These are phyloP conservation scores for Phaeodactylum tricornutum DNA, from an alignment of 108 stramenopile genomes.

Conservation along the genomic window DNA sequence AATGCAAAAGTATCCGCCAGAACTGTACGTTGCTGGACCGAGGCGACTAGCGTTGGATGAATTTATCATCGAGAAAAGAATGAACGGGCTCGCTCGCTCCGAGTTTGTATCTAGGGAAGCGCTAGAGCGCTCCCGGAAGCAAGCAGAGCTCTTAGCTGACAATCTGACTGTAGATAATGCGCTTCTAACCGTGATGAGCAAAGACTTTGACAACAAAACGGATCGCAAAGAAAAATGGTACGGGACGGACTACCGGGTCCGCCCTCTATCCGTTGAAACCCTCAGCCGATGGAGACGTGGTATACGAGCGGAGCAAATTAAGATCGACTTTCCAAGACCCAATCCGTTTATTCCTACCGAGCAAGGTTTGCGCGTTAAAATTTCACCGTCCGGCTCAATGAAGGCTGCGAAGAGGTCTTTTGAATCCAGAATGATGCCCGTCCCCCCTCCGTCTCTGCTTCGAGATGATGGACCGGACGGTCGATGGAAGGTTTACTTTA, in stretches of 20 bases:
- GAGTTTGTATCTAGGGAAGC: slow-evolving; percentile 42
- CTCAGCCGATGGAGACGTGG: too few relatives aligned
- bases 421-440: slow-evolving; percentile 58
- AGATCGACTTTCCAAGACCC: slow-evolving; percentile 46
- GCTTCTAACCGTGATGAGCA: slow-evolving; percentile 60
- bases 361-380: slow-evolving; percentile 51
- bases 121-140: slow-evolving; percentile 31
- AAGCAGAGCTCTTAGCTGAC: slow-evolving; percentile 24
- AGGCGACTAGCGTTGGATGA: slow-evolving; percentile 50
- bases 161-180: slow-evolving; percentile 61
- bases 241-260: slow-evolving; percentile 61
- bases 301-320: slow-evolving; percentile 20
- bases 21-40: slow-evolving; percentile 63
- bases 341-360: slow-evolving; percentile 75
- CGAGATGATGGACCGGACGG: slow-evolving; percentile 70
- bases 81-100: slow-evolving; percentile 40
- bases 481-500: slow-evolving; percentile 76
- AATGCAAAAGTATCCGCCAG: slow-evolving; percentile 57
- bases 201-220: slow-evolving; percentile 57
- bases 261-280: slow-evolving; percentile 10
- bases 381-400: slow-evolving; percentile 15
- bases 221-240: slow-evolving; percentile 69
- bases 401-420: slow-evolving; percentile 32
- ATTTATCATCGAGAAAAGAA: slow-evolving; percentile 13
- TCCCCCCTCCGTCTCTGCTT: slow-evolving; percentile 54